Evolutionary conservation across 139 green algal genomes (phyloP).

Genomic region (Medakamo hakoo): DNA sequence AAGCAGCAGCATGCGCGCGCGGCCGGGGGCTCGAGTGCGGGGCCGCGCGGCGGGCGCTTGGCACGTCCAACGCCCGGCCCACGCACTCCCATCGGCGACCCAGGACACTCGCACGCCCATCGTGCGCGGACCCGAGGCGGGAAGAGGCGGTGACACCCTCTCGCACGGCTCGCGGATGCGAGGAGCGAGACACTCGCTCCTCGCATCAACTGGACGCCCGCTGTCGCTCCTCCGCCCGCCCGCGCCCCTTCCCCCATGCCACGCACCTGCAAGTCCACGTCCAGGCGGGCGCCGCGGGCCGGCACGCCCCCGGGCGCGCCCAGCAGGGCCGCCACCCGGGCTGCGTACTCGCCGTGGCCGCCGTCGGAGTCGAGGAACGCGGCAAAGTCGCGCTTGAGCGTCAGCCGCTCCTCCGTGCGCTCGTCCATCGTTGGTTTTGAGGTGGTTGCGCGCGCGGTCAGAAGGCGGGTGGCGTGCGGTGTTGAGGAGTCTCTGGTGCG

Average conservation of each 20-base stretch:
- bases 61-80: too few species aligned
- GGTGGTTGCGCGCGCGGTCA: too few species aligned
- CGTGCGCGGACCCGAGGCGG: neutral
- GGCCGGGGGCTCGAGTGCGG: too few species aligned
- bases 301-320: conserved; percentile 9
- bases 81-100: too few species aligned
- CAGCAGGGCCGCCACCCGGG: conserved; percentile 34
- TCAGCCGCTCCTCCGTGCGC: conserved; percentile 25
- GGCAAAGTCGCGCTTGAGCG: conserved; percentile 53
- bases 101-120: neutral
- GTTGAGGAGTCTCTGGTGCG: too few species aligned
- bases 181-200: too few species aligned
- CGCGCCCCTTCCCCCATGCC: too few species aligned
- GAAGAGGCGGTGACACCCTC: neutral
- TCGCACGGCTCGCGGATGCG: conserved; percentile 6
- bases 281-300: conserved; percentile 16
- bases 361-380: conserved; percentile 63
- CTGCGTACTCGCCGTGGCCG: conserved; percentile 32
- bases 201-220: too few species aligned
- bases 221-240: too few species aligned
- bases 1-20: too few species aligned
- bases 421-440: conserved; percentile 18
- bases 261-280: conserved; percentile 29
- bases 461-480: too few species aligned
- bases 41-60: too few species aligned